Percentiles rank a stretch among this genome's conserved stretches.
phyloP scores from a whole-genome alignment of 1,284 basidiomycete genomes.

The Leccinum pachyderme region DNA sequence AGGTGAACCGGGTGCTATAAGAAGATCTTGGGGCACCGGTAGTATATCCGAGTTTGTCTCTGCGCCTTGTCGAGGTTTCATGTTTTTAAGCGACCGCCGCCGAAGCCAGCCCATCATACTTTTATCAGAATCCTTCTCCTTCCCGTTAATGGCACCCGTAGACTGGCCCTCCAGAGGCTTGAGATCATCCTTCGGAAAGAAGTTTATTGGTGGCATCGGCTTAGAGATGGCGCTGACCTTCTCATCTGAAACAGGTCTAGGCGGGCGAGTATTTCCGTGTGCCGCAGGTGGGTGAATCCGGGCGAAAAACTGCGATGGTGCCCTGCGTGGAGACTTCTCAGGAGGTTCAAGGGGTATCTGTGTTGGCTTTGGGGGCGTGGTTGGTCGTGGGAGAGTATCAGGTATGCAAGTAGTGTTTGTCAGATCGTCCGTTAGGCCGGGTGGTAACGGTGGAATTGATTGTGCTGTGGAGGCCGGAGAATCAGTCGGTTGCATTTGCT shows the following conservation, averaged over 20 bases:
- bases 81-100: conserved; percentile 42
- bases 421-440: conserved; percentile 46
- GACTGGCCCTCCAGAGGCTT: conserved; percentile 6
- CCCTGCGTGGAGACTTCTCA: conserved; percentile 28
- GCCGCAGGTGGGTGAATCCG: conserved; percentile 12
- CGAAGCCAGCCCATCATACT: conserved; percentile 57
- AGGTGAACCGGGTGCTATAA: conserved; percentile 20
- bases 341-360: conserved; percentile 14
- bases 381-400: conserved; percentile 30
- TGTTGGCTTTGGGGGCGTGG: conserved; percentile 18
- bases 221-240: conserved; percentile 13
- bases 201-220: conserved; percentile 9
- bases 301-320: conserved; percentile 18
- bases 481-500: conserved; percentile 16
- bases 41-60: conserved; percentile 18
- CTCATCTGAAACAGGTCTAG: conserved; percentile 11
- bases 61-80: conserved; percentile 24
- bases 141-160: conserved; percentile 33
- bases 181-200: conserved; percentile 19
- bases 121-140: conserved; percentile 42
- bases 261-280: conserved; percentile 9
- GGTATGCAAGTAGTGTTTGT: conserved; percentile 35
- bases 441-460: conserved; percentile 41
- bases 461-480: conserved; percentile 30
- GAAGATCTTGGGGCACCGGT: conserved; percentile 13